phyloP scores from a whole-genome alignment of 2,329 filamentous ascomycete genomes.

The Colletotrichum filicis region DNA sequence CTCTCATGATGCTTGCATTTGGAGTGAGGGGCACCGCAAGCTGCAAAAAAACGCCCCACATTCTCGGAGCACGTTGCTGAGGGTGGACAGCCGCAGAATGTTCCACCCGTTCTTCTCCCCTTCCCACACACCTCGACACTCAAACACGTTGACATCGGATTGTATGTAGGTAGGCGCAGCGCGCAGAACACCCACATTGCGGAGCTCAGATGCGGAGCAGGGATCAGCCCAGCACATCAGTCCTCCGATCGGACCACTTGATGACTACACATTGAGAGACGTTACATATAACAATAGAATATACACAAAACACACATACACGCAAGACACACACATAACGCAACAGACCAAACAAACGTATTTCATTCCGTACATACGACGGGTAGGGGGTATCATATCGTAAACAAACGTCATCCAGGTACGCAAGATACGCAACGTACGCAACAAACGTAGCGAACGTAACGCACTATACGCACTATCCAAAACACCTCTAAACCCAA shows the following conservation, averaged over 20 bases:
- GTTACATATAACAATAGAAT: background rate
- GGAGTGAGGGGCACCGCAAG: constrained; percentile 18
- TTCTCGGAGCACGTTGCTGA: constrained; percentile 1
- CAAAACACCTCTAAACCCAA: constrained; percentile 13
- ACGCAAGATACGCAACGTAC: constrained; percentile 26
- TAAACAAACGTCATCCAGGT: constrained; percentile 24
- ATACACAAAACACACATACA: constrained; percentile 34
- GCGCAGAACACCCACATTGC: background rate
- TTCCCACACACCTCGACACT: background rate
- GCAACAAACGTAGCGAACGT: constrained; percentile 21
- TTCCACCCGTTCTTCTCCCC: constrained; percentile 13
- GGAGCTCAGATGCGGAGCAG: constrained; percentile 2
- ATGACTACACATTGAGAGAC: constrained; percentile 23
- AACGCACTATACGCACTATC: constrained; percentile 28
- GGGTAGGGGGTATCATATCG: constrained; percentile 33
- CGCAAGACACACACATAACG: constrained; percentile 33
- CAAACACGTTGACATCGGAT: background rate
- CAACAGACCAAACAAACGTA: constrained; percentile 38
- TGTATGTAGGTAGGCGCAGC: background rate
- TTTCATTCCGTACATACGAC: constrained; percentile 30
- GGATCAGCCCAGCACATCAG: constrained; percentile 6
- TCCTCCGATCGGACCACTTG: background rate
- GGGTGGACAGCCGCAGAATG: constrained; percentile 12
- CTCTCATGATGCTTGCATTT: constrained; percentile 29
- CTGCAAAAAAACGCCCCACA: constrained; percentile 16